Conservation (phyloP, 345 rosid species). For the Gossypioides kirkii region DNA sequence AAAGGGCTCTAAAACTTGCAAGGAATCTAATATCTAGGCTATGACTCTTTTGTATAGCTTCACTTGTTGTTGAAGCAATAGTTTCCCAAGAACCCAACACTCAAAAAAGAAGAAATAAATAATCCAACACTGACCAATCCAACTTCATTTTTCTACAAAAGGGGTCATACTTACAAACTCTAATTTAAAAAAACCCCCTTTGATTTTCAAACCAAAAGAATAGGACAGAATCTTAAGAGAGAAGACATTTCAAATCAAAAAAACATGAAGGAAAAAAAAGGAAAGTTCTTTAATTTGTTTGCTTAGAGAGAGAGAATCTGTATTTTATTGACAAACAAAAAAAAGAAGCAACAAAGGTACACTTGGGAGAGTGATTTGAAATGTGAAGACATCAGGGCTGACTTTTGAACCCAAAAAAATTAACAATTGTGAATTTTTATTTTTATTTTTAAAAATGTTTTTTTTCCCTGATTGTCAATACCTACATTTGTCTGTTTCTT, state of each 20-base stretch:
- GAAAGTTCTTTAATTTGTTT: constrained; percentile 32
- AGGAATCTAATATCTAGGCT: not conserved
- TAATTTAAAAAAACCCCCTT: constrained; percentile 16
- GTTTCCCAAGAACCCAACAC: constrained; percentile 26
- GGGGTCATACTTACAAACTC: constrained; percentile 2
- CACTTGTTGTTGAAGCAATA: constrained; percentile 36
- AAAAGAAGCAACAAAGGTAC: constrained; percentile 17
- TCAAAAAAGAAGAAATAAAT: not conserved
- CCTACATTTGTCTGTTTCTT: constrained; percentile 44
- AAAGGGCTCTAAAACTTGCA: not conserved
- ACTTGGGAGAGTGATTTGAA: constrained; percentile 23
- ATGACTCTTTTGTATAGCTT: constrained; percentile 1
- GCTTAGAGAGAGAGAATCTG: constrained; percentile 18
- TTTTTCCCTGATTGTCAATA: constrained; percentile 20
- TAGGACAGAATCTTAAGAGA: constrained; percentile 25
- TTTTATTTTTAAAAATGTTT: not conserved
- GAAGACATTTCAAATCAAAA: constrained; percentile 39
- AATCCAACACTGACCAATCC: not conserved
- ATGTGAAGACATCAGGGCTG: constrained; percentile 37
- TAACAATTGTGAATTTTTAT: not conserved
- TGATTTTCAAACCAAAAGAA: constrained; percentile 8
- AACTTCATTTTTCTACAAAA: constrained; percentile 7
- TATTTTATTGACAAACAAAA: constrained; percentile 15
- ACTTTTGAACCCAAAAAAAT: constrained; percentile 28
- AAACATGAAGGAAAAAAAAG: constrained; percentile 22